A percentile compares a stretch with the other conserved stretches of the same genome.
phyloP scores from a whole-genome alignment of 176 grass and related monocot genomes.

The Rhynchospora pubera region DNA sequence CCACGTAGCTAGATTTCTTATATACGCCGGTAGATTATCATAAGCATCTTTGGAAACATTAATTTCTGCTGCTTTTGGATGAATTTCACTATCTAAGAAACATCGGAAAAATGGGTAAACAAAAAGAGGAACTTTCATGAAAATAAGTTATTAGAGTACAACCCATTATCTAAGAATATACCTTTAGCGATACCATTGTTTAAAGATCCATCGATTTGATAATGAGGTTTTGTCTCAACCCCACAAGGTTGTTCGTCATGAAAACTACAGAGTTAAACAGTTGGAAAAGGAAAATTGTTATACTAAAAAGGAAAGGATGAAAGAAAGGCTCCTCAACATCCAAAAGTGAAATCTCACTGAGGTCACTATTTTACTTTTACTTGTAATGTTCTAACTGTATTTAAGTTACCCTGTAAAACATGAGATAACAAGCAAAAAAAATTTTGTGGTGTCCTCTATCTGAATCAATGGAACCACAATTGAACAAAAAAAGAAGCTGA shows the following conservation, averaged over 20 bases:
- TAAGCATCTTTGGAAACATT: slow-evolving; percentile 45
- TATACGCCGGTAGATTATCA: slow-evolving; percentile 60
- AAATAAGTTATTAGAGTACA: background rate
- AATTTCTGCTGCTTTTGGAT: slow-evolving; percentile 32
- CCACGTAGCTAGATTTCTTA: slow-evolving; percentile 77
- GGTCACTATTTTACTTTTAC: background rate
- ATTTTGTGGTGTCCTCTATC: background rate
- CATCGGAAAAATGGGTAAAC: slow-evolving; percentile 14
- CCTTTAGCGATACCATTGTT: background rate
- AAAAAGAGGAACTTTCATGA: background rate
- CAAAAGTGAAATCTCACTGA: background rate
- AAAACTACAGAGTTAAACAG: slow-evolving; percentile 28
- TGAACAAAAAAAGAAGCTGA: background rate
- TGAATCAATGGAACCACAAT: background rate
- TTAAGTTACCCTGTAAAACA: background rate
- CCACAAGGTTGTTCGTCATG: slow-evolving; percentile 9
- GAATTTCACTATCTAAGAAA: slow-evolving; percentile 20
- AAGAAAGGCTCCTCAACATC: background rate
- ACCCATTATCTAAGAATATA: background rate
- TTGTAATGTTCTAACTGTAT: background rate
- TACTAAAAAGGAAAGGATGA: slow-evolving; percentile 1
- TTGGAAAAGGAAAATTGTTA: slow-evolving; percentile 2
- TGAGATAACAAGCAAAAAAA: background rate
- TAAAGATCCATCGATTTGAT: background rate
- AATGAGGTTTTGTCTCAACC: background rate